Conservation (phyloP, 2,329 filamentous ascomycete species). For the Arthrobotrys sinensis region DNA sequence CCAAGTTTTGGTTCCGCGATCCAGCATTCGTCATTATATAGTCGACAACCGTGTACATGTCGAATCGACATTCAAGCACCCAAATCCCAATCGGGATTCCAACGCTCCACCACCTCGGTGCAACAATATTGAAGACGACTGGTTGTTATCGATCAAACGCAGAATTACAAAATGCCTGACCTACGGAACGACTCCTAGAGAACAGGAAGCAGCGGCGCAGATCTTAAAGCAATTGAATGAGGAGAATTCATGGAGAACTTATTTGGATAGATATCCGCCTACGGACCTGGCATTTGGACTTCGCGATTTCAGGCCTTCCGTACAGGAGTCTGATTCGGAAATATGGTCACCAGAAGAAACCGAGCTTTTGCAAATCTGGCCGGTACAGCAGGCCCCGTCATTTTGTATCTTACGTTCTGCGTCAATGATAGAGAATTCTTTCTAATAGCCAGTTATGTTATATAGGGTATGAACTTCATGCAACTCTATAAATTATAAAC, state of each 20-base stretch:
- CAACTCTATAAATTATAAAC: background rate
- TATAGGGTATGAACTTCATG: conserved; percentile 1
- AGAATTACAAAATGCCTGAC: conserved; percentile 16
- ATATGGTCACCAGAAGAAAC: conserved; percentile 12
- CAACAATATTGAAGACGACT: background rate
- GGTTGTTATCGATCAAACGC: conserved; percentile 7
- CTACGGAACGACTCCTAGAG: conserved; percentile 21
- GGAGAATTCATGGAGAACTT: conserved; percentile 5
- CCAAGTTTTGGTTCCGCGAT: background rate
- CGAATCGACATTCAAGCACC: conserved; percentile 3
- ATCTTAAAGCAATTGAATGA: conserved; percentile 30
- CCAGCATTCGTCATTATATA: conserved; percentile 2
- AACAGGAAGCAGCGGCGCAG: conserved; percentile 21
- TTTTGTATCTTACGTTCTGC: background rate
- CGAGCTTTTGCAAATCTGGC: background rate
- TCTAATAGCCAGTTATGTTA: background rate
- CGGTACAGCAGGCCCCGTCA: background rate
- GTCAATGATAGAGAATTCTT: background rate
- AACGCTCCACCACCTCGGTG: conserved; percentile 10
- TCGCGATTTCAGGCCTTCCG: background rate
- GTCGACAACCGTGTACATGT: conserved; percentile 11
- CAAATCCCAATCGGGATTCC: conserved; percentile 18
- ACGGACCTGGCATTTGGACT: conserved; percentile 19
- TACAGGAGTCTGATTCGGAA: conserved; percentile 5
- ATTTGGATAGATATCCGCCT: background rate